Evolutionary conservation across 2,329 filamentous ascomycete species (phyloP).

Genomic region (Epichloe typhina): DNA sequence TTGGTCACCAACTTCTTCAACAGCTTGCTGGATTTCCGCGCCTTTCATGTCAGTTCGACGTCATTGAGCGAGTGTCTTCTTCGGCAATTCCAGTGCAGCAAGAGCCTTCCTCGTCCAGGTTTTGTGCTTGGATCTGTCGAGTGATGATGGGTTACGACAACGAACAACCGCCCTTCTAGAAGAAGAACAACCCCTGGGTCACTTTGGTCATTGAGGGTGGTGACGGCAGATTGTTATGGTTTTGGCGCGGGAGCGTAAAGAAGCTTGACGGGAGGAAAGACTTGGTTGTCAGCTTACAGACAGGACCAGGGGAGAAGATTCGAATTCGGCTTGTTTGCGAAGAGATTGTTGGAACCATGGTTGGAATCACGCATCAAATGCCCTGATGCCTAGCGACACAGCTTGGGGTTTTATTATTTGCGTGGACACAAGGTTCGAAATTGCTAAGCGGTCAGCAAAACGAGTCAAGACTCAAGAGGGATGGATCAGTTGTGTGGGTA

Average conservation of each 20-base stretch:
- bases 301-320: constrained; percentile 40
- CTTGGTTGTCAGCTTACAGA: constrained; percentile 39
- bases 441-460: too few relatives aligned
- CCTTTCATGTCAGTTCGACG: constrained; percentile 28
- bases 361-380: constrained; percentile 12
- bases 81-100: neutral
- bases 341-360: constrained; percentile 55
- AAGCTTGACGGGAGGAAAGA: constrained; percentile 48
- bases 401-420: too few relatives aligned
- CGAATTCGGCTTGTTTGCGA: constrained; percentile 72
- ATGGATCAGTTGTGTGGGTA: too few relatives aligned
- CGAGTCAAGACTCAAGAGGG: too few relatives aligned
- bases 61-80: constrained; percentile 12
- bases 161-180: constrained; percentile 45
- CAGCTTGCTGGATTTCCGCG: constrained; percentile 57
- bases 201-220: constrained; percentile 59
- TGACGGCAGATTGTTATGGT: constrained; percentile 46
- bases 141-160: constrained; percentile 63
- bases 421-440: too few relatives aligned
- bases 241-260: constrained; percentile 47
- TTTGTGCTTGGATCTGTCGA: constrained; percentile 33
- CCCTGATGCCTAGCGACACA: neutral
- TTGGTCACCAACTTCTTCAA: constrained; percentile 56
- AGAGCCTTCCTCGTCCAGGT: neutral
- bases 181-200: constrained; percentile 49